Evolutionary conservation across 129 eudicot genomes (phyloP).

Genomic region (Gnaphalium uliginosum): DNA sequence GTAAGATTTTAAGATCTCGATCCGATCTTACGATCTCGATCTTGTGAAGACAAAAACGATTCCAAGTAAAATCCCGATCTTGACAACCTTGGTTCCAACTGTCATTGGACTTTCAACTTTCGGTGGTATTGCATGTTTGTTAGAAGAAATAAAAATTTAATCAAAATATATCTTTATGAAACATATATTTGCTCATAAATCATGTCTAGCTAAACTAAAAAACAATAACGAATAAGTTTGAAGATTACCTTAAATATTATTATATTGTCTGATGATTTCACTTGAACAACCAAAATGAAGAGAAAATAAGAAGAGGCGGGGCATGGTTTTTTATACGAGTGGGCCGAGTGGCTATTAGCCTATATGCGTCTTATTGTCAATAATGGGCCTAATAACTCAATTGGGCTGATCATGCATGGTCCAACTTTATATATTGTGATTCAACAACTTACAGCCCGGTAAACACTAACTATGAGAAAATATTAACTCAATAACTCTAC

Average conservation of each 20-base stretch:
- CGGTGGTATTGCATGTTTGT: neutral
- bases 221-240: too few relatives aligned
- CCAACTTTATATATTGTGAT: neutral
- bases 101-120: neutral
- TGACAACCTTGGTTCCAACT: too few relatives aligned
- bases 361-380: neutral
- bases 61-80: too few relatives aligned
- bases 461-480: neutral
- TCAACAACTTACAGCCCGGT: neutral
- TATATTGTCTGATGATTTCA: neutral
- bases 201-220: neutral
- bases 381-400: neutral
- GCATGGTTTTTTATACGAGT: too few relatives aligned
- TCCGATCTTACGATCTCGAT: too few relatives aligned
- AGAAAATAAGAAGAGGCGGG: neutral
- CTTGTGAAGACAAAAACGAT: too few relatives aligned
- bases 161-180: too few relatives aligned
- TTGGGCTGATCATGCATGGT: neutral
- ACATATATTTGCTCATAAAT: neutral
- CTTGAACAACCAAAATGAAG: neutral
- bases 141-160: too few relatives aligned
- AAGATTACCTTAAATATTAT: neutral
- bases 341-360: neutral
- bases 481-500: neutral
- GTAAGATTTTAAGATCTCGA: too few relatives aligned